phyloP scores from a whole-genome alignment of 208 protist genomes.

The Novymonas esmeraldas region DNA sequence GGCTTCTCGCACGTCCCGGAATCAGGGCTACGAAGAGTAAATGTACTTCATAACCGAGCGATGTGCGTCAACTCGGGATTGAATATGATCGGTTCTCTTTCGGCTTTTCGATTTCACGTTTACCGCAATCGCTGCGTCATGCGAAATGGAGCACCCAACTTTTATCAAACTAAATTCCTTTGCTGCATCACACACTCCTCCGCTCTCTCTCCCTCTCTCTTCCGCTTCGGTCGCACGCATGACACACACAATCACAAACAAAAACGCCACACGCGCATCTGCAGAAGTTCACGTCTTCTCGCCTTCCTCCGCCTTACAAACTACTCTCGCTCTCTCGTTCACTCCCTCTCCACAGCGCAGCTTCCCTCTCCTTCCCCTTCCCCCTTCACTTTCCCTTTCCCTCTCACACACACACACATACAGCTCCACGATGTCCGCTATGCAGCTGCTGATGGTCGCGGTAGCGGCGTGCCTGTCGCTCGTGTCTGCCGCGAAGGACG shows the following conservation, averaged over 20 bases:
- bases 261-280: no score
- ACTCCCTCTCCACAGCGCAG: neutral
- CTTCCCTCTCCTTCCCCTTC: neutral
- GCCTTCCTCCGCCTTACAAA: neutral
- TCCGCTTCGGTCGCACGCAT: neutral
- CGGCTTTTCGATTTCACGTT: no score
- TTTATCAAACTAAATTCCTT: no score
- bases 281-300: neutral
- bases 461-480: constrained; percentile 28
- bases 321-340: neutral
- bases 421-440: constrained; percentile 6
- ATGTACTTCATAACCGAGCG: no score
- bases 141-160: no score
- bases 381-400: neutral
- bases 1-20: no score
- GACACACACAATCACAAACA: no score
- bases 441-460: constrained; percentile 26
- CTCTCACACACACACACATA: neutral
- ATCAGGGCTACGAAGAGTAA: no score
- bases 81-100: no score
- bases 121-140: no score
- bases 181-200: neutral
- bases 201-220: neutral
- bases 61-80: no score
- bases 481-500: constrained; percentile 38